Base-by-base conservation (phyloP, 2,329 filamentous ascomycete genomes). In the Ascochyta viciae-villosae region DNA sequence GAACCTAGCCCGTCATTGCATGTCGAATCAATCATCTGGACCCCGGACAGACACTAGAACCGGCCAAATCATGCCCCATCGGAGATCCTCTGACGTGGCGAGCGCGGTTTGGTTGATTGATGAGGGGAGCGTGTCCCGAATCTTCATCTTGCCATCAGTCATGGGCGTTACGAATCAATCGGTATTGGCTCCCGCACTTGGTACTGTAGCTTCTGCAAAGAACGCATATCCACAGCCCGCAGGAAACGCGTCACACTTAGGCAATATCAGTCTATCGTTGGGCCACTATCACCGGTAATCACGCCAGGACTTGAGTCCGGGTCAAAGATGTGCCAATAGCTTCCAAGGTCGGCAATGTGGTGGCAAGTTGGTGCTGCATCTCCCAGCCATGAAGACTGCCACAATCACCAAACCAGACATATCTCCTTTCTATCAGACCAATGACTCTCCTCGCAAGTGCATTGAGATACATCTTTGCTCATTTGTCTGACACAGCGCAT, bases 11-110 rank as follows among this genome's bases (percentile, higher is more conserved):
- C 75, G 74, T 70, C 72, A 75, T 75, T 70, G 74, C 73, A 77
- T 76, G 72, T 75, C 72, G 67, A 76, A 66, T 74, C 76, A 76
- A 75, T 77, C 74, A 76, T 75, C 74, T 76, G 72, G 71, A 64
- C 71, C 72, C 64, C 68, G 66, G 70, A 66, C 63, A 66, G 62
- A 77, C 76, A 76, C 78, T 80, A 80, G 77, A 74, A 75, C 74
- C 71, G 74, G 75, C 77, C 77, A 76, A 74, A 78, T 73, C 73
- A 73, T 76, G 71, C 74, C 72, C 76, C 74, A 74, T 79, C 77
- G 79, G 77, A 79, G 78, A 81, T 77, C 79, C 76, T 79, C 79
- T 81, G 78, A 82, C 79, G 79, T 82, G 79, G 79, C 79, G 76
- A 74, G 60, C 73, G 68, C 70, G 76, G 75, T 76, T 71, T 78